A percentile compares a stretch with the other conserved stretches of the same genome.
phyloP scores from a whole-genome alignment of 208 protist species.

The Acanthamoeba royreba region DNA sequence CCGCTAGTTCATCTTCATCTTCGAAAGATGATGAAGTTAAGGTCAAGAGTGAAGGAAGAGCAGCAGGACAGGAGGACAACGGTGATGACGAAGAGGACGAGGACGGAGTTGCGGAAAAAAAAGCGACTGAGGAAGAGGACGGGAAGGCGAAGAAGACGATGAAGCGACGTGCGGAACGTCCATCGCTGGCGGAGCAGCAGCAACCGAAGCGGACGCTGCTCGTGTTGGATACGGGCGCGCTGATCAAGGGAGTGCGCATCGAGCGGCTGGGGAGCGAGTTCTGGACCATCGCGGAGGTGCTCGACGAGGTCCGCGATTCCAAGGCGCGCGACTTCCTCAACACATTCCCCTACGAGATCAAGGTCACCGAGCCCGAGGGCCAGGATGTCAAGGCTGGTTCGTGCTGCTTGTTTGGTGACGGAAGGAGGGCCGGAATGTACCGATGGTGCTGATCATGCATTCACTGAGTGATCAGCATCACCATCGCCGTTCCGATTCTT shows the following conservation, averaged over 20 bases:
- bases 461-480: too few species aligned
- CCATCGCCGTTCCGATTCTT: background rate
- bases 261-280: constrained; percentile 15
- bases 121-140: background rate
- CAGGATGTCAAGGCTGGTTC: background rate
- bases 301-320: constrained; percentile 37
- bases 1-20: background rate
- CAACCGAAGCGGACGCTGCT: background rate
- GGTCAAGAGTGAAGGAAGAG: background rate
- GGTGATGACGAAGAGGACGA: background rate
- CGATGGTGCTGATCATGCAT: too few species aligned
- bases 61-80: background rate
- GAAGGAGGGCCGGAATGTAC: too few species aligned
- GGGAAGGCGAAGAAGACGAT: background rate
- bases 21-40: background rate
- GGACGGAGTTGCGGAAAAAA: background rate
- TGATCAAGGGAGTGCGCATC: constrained; percentile 55
- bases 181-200: background rate
- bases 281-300: constrained; percentile 41
- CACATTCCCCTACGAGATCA: constrained; percentile 13
- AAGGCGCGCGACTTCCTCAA: constrained; percentile 12
- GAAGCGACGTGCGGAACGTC: background rate
- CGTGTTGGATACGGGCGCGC: constrained; percentile 52
- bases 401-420: too few species aligned
- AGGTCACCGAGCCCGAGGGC: background rate